These are phyloP conservation scores for Alternaria solani DNA, from an alignment of 2,329 filamentous ascomycete genomes.

Conservation along the genomic window DNA sequence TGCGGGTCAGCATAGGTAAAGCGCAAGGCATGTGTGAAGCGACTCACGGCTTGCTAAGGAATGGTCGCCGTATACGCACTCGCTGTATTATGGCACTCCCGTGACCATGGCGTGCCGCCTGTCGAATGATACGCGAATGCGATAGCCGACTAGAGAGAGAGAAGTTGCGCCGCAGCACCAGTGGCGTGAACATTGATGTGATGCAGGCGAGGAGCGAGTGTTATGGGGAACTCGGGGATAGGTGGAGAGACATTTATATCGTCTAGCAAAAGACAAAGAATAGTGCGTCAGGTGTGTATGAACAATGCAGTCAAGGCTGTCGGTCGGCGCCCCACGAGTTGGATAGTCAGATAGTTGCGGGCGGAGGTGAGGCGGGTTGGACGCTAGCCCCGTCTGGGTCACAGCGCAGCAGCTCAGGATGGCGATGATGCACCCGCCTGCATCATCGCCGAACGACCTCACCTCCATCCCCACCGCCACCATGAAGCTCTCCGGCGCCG, in stretches of 20 bases:
- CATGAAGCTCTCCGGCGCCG: constrained; percentile 56
- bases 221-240: constrained; percentile 20
- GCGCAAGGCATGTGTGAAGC: constrained; percentile 3
- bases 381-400: constrained; percentile 15
- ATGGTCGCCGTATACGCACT: constrained; percentile 52
- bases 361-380: constrained; percentile 24
- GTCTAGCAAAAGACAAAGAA: constrained; percentile 1
- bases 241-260: constrained; percentile 30
- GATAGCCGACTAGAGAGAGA: constrained; percentile 43
- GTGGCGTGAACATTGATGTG: constrained; percentile 49
- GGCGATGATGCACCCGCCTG: constrained; percentile 22
- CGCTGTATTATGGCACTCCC: constrained; percentile 45
- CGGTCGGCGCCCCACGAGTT: background rate
- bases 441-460: constrained; percentile 29
- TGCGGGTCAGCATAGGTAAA: constrained; percentile 15
- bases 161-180: constrained; percentile 48
- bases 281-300: background rate
- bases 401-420: constrained; percentile 17
- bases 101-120: constrained; percentile 42
- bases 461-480: constrained; percentile 41
- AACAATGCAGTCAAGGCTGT: background rate
- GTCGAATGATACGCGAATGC: constrained; percentile 32
- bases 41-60: constrained; percentile 47
- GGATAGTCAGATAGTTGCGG: constrained; percentile 3
- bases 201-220: constrained; percentile 20